phyloP scores from a whole-genome alignment of 768 basidiomycete genomes.

The Suillus hirtellus region DNA sequence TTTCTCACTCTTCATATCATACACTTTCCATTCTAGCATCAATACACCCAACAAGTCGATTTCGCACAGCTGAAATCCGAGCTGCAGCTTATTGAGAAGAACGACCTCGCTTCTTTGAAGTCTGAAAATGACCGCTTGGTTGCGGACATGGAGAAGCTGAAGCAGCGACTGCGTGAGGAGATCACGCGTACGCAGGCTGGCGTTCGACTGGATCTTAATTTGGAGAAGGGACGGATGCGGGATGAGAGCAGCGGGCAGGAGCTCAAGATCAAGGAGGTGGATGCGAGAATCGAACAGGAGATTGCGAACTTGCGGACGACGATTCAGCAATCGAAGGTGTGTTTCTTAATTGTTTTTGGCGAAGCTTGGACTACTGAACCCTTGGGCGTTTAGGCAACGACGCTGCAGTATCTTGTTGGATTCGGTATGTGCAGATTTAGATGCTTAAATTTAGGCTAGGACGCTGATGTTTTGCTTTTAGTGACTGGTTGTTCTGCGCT shows the following conservation, averaged over 20 bases:
- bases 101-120: constrained; percentile 93
- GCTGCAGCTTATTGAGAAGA: constrained; percentile 94
- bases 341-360: constrained; percentile 15
- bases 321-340: constrained; percentile 83
- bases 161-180: constrained; percentile 90
- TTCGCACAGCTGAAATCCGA: constrained; percentile 97
- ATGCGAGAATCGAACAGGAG: constrained; percentile 95
- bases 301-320: constrained; percentile 83
- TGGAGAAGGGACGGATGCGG: constrained; percentile 94
- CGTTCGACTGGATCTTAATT: constrained; percentile 90
- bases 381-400: constrained; percentile 59
- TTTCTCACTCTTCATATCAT: neutral
- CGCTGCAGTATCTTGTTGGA: constrained; percentile 84
- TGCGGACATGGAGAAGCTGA: constrained; percentile 90
- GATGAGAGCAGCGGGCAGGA: constrained; percentile 92
- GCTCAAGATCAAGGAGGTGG: constrained; percentile 96
- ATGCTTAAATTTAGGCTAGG: neutral
- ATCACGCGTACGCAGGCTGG: constrained; percentile 91
- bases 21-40: constrained; percentile 51
- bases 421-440: constrained; percentile 59
- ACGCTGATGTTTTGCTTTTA: constrained; percentile 32
- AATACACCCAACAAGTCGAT: constrained; percentile 95
- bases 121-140: constrained; percentile 95
- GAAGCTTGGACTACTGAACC: constrained; percentile 1
- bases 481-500: constrained; percentile 86